Percentiles rank a stretch among this genome's conserved stretches.
Evolutionary conservation across 768 basidiomycete genomes (phyloP).

Genomic region (Hericium alpestre): DNA sequence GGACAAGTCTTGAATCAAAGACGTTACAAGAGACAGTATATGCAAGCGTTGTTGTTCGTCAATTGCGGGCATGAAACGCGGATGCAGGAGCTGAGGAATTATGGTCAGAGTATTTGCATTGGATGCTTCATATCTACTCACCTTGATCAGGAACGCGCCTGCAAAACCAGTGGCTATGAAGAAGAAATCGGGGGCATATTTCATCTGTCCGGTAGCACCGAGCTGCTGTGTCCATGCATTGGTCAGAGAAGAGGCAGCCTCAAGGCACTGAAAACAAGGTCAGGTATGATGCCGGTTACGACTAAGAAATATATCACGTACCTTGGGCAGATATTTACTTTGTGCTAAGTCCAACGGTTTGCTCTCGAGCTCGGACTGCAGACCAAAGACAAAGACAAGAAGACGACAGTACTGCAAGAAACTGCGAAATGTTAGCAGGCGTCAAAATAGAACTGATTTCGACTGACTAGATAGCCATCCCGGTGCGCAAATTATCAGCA

Average conservation of each 20-base stretch:
- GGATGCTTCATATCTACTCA: background rate
- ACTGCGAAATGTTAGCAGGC: background rate
- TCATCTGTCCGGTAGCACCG: conserved; percentile 5
- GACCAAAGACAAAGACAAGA: conserved; percentile 11
- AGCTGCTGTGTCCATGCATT: conserved; percentile 7
- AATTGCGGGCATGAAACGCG: conserved; percentile 5
- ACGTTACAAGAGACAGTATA: background rate
- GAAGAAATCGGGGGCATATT: conserved; percentile 13
- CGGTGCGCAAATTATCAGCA: background rate
- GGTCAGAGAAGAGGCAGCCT: conserved; percentile 7
- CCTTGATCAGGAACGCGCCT: conserved; percentile 12
- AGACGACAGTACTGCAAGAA: conserved; percentile 11
- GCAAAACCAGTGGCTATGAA: conserved; percentile 13
- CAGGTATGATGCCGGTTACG: background rate
- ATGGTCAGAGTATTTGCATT: conserved; percentile 4
- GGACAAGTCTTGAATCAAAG: background rate
- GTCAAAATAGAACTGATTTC: background rate
- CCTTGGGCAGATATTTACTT: conserved; percentile 4
- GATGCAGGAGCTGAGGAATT: conserved; percentile 7
- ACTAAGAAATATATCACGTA: background rate
- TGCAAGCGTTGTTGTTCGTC: conserved; percentile 1
- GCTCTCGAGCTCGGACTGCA: conserved; percentile 3
- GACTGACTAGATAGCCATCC: background rate
- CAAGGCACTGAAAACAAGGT: conserved; percentile 6
- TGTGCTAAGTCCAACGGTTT: background rate